These are phyloP conservation scores for Colletotrichum sp. DNA, from an alignment of 2,329 filamentous ascomycete species.

Conservation along the genomic window DNA sequence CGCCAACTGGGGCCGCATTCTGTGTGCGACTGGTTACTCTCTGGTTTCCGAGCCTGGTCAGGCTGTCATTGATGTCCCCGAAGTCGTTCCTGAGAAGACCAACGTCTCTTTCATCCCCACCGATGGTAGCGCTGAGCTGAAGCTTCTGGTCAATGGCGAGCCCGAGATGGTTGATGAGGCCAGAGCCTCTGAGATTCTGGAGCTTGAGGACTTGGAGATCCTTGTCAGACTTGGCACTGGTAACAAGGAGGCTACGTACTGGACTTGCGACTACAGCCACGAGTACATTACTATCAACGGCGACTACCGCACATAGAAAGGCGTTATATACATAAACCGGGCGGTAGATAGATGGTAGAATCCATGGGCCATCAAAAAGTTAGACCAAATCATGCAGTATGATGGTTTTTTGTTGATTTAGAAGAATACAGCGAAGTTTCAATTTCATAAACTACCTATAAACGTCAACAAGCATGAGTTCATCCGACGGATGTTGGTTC, in stretches of 20 bases:
- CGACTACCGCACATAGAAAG: conserved; percentile 62
- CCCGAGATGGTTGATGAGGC: conserved; percentile 80
- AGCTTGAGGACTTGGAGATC: conserved; percentile 81
- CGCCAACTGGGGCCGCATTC: conserved; percentile 97
- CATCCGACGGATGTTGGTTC: neutral
- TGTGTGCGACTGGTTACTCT: conserved; percentile 90
- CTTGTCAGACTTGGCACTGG: conserved; percentile 75
- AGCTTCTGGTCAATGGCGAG: conserved; percentile 79
- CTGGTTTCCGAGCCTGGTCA: conserved; percentile 64
- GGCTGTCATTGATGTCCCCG: conserved; percentile 63
- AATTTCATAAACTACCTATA: neutral
- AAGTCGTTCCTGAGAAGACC: conserved; percentile 72
- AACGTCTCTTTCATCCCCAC: conserved; percentile 80
- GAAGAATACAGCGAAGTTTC: neutral
- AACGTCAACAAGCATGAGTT: neutral
- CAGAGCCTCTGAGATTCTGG: conserved; percentile 78
- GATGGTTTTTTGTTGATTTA: neutral
- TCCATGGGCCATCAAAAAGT: neutral
- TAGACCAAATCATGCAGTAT: neutral
- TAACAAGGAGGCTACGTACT: conserved; percentile 73
- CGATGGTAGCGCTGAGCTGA: conserved; percentile 78
- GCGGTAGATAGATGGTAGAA: neutral
- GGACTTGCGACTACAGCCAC: conserved; percentile 88
- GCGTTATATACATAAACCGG: neutral
- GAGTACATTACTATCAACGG: conserved; percentile 77